Evolutionary conservation across 768 basidiomycete species (phyloP).

Genomic region (Tylopilus sp.): DNA sequence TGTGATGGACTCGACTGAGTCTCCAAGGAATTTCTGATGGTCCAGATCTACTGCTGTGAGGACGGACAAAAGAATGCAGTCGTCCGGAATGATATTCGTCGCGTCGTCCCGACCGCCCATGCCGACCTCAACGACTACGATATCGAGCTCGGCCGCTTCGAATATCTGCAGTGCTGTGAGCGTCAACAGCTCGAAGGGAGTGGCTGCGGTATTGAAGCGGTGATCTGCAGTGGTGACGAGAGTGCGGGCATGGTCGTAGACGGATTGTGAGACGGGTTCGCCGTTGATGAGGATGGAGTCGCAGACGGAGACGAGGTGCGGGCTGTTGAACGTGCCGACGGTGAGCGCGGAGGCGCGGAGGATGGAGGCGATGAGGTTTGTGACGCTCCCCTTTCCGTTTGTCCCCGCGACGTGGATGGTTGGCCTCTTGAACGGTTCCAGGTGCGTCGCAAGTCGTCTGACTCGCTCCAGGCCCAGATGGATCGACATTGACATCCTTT

Average conservation of each 20-base stretch:
- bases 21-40: constrained; percentile 87
- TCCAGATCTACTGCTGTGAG: constrained; percentile 89
- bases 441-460: constrained; percentile 43
- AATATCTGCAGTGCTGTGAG: constrained; percentile 77
- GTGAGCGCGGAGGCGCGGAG: constrained; percentile 51
- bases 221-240: constrained; percentile 49
- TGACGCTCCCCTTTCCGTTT: constrained; percentile 96
- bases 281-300: constrained; percentile 77
- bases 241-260: constrained; percentile 46
- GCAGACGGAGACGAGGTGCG: constrained; percentile 75
- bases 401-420: constrained; percentile 93
- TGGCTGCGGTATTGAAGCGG: constrained; percentile 46
- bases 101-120: constrained; percentile 93
- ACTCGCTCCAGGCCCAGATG: constrained; percentile 66
- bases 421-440: constrained; percentile 69
- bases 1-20: constrained; percentile 70
- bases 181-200: constrained; percentile 82
- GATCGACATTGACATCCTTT: constrained; percentile 49
- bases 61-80: constrained; percentile 68
- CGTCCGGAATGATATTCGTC: constrained; percentile 82
- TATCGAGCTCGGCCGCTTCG: constrained; percentile 63
- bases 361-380: constrained; percentile 77
- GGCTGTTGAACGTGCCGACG: constrained; percentile 87
- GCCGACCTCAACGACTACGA: constrained; percentile 89
- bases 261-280: constrained; percentile 42